Base-by-base conservation (phyloP, 768 basidiomycete genomes). In the Pholiota microspora region DNA sequence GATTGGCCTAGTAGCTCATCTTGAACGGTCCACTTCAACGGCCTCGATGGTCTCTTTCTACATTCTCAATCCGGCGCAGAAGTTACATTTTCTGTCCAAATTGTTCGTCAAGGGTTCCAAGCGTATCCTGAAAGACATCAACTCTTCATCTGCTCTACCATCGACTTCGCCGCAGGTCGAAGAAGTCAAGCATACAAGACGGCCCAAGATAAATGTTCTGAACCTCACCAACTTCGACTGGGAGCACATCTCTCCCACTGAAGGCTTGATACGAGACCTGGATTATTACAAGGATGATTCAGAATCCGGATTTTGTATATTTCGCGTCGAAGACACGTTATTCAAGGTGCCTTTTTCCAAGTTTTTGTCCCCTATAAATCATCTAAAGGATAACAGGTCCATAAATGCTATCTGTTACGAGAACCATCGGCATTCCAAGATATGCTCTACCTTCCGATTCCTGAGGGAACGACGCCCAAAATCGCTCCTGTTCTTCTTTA, bases 251-350 rank as follows among this genome's bases (percentile, higher is more conserved):
- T n/a, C n/a, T n/a, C 15, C 59, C 64, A 18, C 58, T 57, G 45
- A 60, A 61, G 51, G 49, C 29, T 55, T 68, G 40, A 58, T 58
- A n/a, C 68, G 57, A 44, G 73, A 77, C 59, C 46, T 60, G 31
- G 66, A 70, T 32, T 75, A 71, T 51, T 74, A 71, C 58, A 62
- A 67, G 47, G 62, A 65, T 24, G 70, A 69, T 15, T 61, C 59
- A 5, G 67, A 71, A 29, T 75, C 77, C 25, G 83, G 80, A n/a
- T 81, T 82, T 59, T 81, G 79, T 61, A 69, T 84, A n/a, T 75
- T 88, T 57, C 74, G 74, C 48, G 81, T 84, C 12, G 81, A 82
- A 62, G 76, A 80, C 60, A 82, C 78, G 6, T 62, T 88, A 51
- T 88, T 88, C 70, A 86, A 81, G 68, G 86, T 87, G 62, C 38